phyloP scores from a whole-genome alignment of 768 basidiomycete species.

The Suillus bovinus region DNA sequence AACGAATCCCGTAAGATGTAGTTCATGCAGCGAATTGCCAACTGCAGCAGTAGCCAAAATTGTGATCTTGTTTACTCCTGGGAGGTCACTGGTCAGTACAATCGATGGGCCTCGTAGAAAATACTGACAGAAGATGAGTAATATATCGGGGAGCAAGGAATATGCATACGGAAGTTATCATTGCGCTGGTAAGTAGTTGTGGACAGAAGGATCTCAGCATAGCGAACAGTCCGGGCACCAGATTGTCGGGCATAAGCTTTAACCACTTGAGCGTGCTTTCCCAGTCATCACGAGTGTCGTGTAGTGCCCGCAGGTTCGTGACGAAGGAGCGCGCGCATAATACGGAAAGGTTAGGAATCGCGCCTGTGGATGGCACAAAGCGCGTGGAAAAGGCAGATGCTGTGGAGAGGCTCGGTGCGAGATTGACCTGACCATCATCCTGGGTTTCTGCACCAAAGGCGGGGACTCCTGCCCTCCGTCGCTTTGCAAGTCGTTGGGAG shows the following conservation, averaged over 20 bases:
- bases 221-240: constrained; percentile 52
- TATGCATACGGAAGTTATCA: constrained; percentile 53
- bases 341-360: constrained; percentile 46
- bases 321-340: constrained; percentile 57
- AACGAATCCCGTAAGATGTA: constrained; percentile 52
- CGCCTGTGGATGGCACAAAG: constrained; percentile 26
- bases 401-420: constrained; percentile 43
- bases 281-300: constrained; percentile 41
- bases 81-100: constrained; percentile 46
- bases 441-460: constrained; percentile 46
- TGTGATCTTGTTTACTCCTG: constrained; percentile 53
- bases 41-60: constrained; percentile 42
- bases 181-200: constrained; percentile 49
- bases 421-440: constrained; percentile 44
- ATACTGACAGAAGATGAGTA: constrained; percentile 39
- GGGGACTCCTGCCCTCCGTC: constrained; percentile 17
- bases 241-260: constrained; percentile 49
- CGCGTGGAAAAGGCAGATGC: constrained; percentile 54
- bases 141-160: neutral
- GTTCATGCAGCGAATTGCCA: constrained; percentile 38
- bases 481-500: constrained; percentile 13
- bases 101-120: constrained; percentile 58
- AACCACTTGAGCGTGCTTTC: constrained; percentile 40
- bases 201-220: constrained; percentile 52
- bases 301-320: constrained; percentile 41